Conservation (phyloP, 257 asterid species). For the Fraxinus cuspidata region DNA sequence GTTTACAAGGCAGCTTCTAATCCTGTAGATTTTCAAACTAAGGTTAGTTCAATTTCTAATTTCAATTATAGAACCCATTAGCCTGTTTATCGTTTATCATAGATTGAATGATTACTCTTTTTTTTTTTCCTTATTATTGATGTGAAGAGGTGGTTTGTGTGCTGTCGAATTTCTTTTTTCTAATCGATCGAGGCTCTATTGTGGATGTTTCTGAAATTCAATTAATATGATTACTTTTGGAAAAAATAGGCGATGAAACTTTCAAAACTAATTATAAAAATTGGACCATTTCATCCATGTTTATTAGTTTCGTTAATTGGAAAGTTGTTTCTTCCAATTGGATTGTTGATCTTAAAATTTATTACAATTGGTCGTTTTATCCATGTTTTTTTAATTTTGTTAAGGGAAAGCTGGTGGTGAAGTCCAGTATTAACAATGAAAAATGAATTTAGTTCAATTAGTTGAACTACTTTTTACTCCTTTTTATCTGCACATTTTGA, state of each 20-base stretch:
- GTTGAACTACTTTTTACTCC: too few relatives aligned
- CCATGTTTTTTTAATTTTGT: neutral
- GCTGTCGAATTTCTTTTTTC: neutral
- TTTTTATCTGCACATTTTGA: too few relatives aligned
- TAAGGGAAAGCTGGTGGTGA: neutral
- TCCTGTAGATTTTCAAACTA: constrained; percentile 49
- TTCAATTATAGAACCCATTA: neutral
- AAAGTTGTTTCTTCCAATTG: too few relatives aligned
- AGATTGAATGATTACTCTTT: neutral
- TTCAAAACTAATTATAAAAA: too few relatives aligned
- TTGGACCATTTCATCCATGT: neutral
- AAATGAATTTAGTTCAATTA: neutral
- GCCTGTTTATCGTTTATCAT: neutral
- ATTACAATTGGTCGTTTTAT: neutral
- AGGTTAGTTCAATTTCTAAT: constrained; percentile 37
- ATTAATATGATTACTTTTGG: too few relatives aligned
- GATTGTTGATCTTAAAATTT: neutral
- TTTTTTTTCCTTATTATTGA: neutral
- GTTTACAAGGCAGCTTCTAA: constrained; percentile 48
- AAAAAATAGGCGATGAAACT: too few relatives aligned
- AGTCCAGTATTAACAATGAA: neutral
- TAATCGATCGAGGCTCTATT: neutral
- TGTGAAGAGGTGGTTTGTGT: neutral
- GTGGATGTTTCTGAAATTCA: neutral
- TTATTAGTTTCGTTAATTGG: too few relatives aligned